These are phyloP conservation scores for Bidens hawaiensis DNA, from an alignment of 140 eudicot genomes.

Conservation along the genomic window DNA sequence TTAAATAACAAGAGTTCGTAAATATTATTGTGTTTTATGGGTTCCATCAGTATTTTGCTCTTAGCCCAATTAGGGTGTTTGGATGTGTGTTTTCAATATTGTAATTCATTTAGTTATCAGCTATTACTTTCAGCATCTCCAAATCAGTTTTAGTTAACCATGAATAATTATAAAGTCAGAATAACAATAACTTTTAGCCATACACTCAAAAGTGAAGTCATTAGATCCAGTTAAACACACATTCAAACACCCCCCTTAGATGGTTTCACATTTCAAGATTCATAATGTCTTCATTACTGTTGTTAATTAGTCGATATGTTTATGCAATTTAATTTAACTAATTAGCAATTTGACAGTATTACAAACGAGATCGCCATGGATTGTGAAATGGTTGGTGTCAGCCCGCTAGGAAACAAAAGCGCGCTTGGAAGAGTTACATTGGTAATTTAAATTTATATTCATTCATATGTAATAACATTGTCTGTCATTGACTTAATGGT, in stretches of 20 bases:
- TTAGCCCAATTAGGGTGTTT: background rate
- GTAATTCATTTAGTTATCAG: conserved; percentile 3
- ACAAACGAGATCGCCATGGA: conserved; percentile 84
- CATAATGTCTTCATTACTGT: background rate
- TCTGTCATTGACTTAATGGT: conserved; percentile 9
- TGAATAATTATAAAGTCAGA: background rate
- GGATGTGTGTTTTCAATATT: background rate
- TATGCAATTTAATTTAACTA: conserved; percentile 3
- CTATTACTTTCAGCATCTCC: background rate
- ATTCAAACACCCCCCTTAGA: conserved; percentile 1
- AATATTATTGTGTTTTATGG: background rate
- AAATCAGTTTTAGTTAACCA: background rate
- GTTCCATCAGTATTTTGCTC: background rate
- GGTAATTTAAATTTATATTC: conserved; percentile 38
- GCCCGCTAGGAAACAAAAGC: conserved; percentile 81
- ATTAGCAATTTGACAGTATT: conserved; percentile 43
- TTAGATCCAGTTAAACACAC: background rate
- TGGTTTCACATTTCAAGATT: too few relatives aligned
- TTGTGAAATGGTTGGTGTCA: conserved; percentile 98
- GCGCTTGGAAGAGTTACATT: conserved; percentile 95
- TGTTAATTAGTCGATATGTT: background rate
- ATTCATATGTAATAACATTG: background rate
- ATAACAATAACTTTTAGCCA: background rate
- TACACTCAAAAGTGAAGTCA: background rate
- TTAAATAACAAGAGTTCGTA: background rate